Evolutionary conservation across 2,329 filamentous ascomycete genomes (phyloP), one percentile per base, ranked within the genome.

Genomic region (Hymenoscyphus repandus): DNA sequence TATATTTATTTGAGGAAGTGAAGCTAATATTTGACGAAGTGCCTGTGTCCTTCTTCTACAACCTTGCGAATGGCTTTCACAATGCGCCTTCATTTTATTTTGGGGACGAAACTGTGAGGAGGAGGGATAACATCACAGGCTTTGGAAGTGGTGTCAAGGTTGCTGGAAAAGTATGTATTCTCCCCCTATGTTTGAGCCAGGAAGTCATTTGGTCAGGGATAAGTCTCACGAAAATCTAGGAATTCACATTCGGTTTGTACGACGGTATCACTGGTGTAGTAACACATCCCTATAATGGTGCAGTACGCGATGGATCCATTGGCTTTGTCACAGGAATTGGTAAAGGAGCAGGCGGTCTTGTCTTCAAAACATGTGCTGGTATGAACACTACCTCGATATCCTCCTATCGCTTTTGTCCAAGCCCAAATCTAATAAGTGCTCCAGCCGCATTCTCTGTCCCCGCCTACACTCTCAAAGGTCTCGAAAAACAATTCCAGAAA

Each of bases 61-160:
- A 83, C 54, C 66, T 86, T 2, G 80, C 80, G 0, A 81, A 86
- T 58, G 84, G 84, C 1, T 86, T 86, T 57, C 83, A 87, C 64
- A 87, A 87, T 56, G 82, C 82, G 0, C 83, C 83, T 0, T 76
- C 81, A 1, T 60, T 59, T 37, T 71, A 87, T 0, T 88, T 86
- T 57, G 82, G 83, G n/a, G 85, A 88, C 58, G 76, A 81, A 51
- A 86, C 83, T 1, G 84, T 88, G 2, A 76, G 85, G 1, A 53
- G 53, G 3, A 51, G 58, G 32, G 58, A 75, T 1, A 77, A 81
- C 6, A 78, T 88, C 33, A 86, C 82, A 1, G 85, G 83, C 6
- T 74, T 87, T 53, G 72, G 74, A 39, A 85, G 81, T 5, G 85
- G 84, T 1, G 68, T 82, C 5, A 73, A 72, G 33, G 83, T 82